A percentile compares a stretch with the other conserved stretches of the same genome.
Evolutionary conservation across 2,329 filamentous ascomycete species (phyloP).

Genomic region (Shiraia sp.): DNA sequence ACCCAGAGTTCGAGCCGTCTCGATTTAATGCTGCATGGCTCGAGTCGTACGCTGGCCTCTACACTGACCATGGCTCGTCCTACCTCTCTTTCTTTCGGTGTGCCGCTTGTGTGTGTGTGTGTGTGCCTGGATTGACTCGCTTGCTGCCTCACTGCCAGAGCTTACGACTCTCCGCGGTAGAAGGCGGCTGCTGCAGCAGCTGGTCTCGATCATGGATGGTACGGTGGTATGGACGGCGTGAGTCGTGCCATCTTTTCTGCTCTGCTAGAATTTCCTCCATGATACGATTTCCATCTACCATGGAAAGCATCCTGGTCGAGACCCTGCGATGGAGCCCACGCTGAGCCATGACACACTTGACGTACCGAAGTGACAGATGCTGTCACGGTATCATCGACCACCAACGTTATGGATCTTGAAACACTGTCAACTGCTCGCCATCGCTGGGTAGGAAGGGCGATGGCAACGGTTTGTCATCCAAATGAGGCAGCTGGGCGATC

Average conservation of each 20-base stretch:
- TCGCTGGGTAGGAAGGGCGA: conserved; percentile 18
- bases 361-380: conserved; percentile 15
- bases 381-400: conserved; percentile 11
- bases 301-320: too few relatives aligned
- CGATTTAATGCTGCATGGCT: too few relatives aligned
- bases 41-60: conserved; percentile 8
- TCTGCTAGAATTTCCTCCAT: conserved; percentile 2
- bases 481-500: conserved; percentile 33
- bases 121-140: conserved; percentile 11
- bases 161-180: too few relatives aligned
- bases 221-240: too few relatives aligned
- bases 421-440: conserved; percentile 31
- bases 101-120: conserved; percentile 15
- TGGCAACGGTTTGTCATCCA: conserved; percentile 24
- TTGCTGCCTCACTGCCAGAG: too few relatives aligned
- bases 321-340: conserved; percentile 12
- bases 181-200: too few relatives aligned
- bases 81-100: conserved; percentile 5
- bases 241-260: conserved; percentile 11
- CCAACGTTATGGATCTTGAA: conserved; percentile 22
- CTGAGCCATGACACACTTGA: conserved; percentile 20
- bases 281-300: conserved; percentile 8
- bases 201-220: conserved; percentile 17
- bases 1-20: conserved; percentile 18
- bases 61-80: conserved; percentile 11